Evolutionary conservation across 805 yeast species (phyloP), one percentile per base, ranked within the genome.

Genomic region (Candida dajiaensis): DNA sequence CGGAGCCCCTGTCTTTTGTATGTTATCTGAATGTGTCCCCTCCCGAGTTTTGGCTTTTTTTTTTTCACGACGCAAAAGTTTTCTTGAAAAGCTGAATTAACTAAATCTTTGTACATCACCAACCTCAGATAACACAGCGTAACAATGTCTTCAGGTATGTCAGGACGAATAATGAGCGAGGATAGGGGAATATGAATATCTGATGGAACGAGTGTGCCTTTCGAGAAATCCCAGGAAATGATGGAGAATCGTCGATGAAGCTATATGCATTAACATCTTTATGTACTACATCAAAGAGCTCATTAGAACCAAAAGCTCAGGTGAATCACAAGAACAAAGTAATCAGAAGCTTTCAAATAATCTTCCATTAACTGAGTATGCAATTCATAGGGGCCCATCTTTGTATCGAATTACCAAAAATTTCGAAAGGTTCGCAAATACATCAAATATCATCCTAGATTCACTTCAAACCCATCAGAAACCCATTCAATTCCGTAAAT

Each of bases 131-230:
- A 25, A 49, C 41, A 46, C 50, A 53, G 48, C 53, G 49, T 50
- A 57, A 58, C 52, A 46, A 58, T 58, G 62, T 48, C 58, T 54
- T 50, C 62, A 50, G 62, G 62, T 58, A 58, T 50, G 62, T 58
- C 51, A 38, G 36, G 36, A 16, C 36, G 7, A 16, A n/a, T 28
- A 20, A 16, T 3, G 36, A 18, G 20, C 9, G 4, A n/a, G 36
- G 16, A 29, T 15, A 29, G 9, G 36, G 20, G 11, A 33, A 33
- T 33, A 16, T 33, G 36, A 9, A 18, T 13, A 13, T 28, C n/a
- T 13, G 36, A 33, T 33, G 20, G 36, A 33, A 16, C 4, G 15
- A 33, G 18, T 10, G 36, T 13, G 12, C 5, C 13, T 11, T 7
- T n/a, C 12, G 10, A 9, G 4, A 33, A 33, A 33, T 33, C 11